These are phyloP conservation scores for Aspergillus felis DNA, from an alignment of 2,329 filamentous ascomycete genomes.

Conservation along the genomic window DNA sequence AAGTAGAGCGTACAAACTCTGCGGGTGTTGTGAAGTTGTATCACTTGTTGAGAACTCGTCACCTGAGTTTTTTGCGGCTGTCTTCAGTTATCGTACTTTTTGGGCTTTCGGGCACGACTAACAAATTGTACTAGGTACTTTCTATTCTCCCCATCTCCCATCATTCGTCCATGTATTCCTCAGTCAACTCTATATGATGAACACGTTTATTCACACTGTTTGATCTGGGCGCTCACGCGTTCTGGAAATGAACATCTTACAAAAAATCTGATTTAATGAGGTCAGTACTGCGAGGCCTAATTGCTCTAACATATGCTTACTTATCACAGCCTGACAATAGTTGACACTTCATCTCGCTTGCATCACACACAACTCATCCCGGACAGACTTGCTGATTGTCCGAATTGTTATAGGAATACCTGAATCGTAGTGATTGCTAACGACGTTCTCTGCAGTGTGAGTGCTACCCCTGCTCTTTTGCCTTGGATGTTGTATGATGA, in stretches of 20 bases:
- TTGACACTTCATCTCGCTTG: conserved; percentile 30
- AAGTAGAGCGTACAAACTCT: conserved; percentile 62
- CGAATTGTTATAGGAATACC: conserved; percentile 17
- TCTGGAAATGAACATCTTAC: conserved; percentile 56
- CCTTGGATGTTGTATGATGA: conserved; percentile 49
- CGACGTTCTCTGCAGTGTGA: conserved; percentile 17
- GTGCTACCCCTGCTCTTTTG: conserved; percentile 10
- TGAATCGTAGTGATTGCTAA: background rate
- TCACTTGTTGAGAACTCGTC: conserved; percentile 68
- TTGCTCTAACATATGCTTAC: conserved; percentile 27
- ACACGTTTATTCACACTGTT: conserved; percentile 68
- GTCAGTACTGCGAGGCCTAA: conserved; percentile 31
- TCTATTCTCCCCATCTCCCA: conserved; percentile 7
- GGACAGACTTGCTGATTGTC: conserved; percentile 26
- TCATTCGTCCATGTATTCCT: conserved; percentile 14
- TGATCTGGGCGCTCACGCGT: conserved; percentile 53
- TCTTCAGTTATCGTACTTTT: conserved; percentile 14
- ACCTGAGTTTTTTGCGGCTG: conserved; percentile 49
- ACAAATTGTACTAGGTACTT: conserved; percentile 26
- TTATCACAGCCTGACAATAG: conserved; percentile 37
- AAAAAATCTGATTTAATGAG: conserved; percentile 73
- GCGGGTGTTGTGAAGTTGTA: conserved; percentile 51
- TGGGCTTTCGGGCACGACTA: conserved; percentile 14
- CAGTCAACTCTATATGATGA: conserved; percentile 56
- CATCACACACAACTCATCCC: conserved; percentile 19